These are phyloP conservation scores for Didymella keratinophila DNA, from an alignment of 2,329 filamentous ascomycete genomes.

Conservation along the genomic window DNA sequence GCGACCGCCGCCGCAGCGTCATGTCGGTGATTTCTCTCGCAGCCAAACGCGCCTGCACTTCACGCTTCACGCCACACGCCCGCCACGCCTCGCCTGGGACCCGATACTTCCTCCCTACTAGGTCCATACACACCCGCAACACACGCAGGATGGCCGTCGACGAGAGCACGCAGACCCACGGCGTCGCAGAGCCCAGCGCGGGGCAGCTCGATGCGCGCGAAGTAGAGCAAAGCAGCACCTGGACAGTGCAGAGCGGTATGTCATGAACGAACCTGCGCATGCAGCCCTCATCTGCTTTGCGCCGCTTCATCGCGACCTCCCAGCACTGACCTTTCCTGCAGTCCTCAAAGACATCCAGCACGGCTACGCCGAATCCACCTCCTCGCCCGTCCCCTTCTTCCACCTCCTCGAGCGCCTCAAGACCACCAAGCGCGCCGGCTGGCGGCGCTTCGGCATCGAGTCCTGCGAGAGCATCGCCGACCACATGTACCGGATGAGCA, in stretches of 20 bases:
- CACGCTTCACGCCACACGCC: too few relatives aligned
- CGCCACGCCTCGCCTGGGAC: too few relatives aligned
- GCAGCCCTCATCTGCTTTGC: not conserved
- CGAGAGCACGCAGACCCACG: constrained; percentile 54
- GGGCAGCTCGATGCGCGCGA: too few relatives aligned
- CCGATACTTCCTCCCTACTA: not conserved
- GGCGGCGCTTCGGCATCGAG: constrained; percentile 83
- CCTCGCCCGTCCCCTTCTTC: constrained; percentile 88
- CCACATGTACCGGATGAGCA: constrained; percentile 99
- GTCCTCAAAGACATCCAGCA: constrained; percentile 71
- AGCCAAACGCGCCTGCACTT: not conserved
- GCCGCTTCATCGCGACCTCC: too few relatives aligned
- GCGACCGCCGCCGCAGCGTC: not conserved
- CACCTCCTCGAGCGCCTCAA: constrained; percentile 94
- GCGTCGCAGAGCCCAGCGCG: constrained; percentile 30
- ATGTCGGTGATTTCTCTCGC: not conserved
- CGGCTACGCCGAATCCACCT: constrained; percentile 65
- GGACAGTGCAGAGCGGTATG: not conserved
- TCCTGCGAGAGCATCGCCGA: constrained; percentile 89
- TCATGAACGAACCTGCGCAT: not conserved
- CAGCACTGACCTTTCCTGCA: constrained; percentile 29
- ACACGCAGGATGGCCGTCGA: constrained; percentile 34
- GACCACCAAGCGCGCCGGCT: constrained; percentile 95
- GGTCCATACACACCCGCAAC: not conserved
- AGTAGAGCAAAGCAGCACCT: not conserved